Evolutionary conservation across 192 early-diverging fungal genomes (phyloP), one percentile per base, ranked within the genome.

Genomic region (Dispira simplex): DNA sequence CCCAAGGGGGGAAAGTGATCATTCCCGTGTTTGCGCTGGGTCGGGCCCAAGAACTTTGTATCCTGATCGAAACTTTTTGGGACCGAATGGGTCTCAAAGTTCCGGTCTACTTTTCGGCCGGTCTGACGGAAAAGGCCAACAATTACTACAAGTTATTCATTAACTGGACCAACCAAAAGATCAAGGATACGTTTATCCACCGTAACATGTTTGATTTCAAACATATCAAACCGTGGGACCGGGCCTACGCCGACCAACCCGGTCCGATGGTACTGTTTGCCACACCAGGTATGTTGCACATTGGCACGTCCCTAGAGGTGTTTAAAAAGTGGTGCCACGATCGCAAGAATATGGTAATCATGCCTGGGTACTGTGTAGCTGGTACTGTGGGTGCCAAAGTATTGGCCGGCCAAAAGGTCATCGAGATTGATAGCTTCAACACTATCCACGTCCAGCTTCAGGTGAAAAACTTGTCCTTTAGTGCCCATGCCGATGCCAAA

Each of bases 1-100:
- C 68, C 5, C 74, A 77, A 8, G 87, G 87, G 18, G 92, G 92
- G 12, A 95, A 95, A 49, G 92, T 95, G 16, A 75, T 95, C 53
- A 93, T 98, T 51, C 96, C 96, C 0, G 92, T 92, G n/a, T 99
- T 99, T 83, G 96, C 96, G 0, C 74, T 99, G 11, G 94, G 96
- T 8, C 84, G 96, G 27, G 96, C 96, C 12, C 96, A 99, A 70
- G 96, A 99, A 70, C 82, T 99, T 16, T 93, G 92, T 69, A 96
- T 97, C 62, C 71, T 99, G 64, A 83, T 99, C 43, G 93, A 99
- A 64, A 80, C 85, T 0, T 97, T 94, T 68, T 96, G 93, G 94
- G 90, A 94, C 48, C 84, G 91, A 46, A 93, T 94, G 84, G 87
- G 85, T 46, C 76, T 84, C 46, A 86, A 82, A 21, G 82, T 88